These are phyloP conservation scores for Candida chilensis DNA, from an alignment of 805 yeast genomes.

Conservation along the genomic window DNA sequence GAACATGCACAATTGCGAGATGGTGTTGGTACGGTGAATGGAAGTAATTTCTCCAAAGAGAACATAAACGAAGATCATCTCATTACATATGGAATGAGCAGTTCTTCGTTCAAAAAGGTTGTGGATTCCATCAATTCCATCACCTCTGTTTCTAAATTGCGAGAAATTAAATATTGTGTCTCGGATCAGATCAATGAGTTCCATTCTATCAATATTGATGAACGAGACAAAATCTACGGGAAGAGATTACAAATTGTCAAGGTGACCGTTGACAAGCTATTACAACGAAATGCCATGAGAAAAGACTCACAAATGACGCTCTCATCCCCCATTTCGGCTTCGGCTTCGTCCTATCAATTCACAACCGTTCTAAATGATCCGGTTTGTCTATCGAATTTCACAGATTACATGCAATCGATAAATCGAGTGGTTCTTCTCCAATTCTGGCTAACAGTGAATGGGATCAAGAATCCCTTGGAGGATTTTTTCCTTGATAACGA, in stretches of 20 bases:
- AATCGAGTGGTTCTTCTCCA: constrained; percentile 38
- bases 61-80: constrained; percentile 2
- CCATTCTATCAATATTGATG: neutral
- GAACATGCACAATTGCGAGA: too few species aligned
- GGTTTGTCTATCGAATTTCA: neutral
- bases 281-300: too few species aligned
- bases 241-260: constrained; percentile 7
- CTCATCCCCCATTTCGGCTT: too few species aligned
- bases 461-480: constrained; percentile 65
- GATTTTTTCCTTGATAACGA: constrained; percentile 20
- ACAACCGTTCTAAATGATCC: constrained; percentile 1
- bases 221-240: constrained; percentile 3
- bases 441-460: constrained; percentile 61
- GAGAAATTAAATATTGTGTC: neutral
- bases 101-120: constrained; percentile 8
- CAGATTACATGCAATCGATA: constrained; percentile 35
- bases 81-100: constrained; percentile 5
- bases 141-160: neutral
- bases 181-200: neutral
- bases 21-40: too few species aligned
- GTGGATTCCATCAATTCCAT: constrained; percentile 6
- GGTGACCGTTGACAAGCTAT: constrained; percentile 4
- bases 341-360: too few species aligned
- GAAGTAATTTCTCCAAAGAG: too few species aligned
- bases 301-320: too few species aligned